Evolutionary conservation across 225 moss, liverwort and hornwort genomes (phyloP), one percentile per base, ranked within the genome.

Genomic region (Climacium dendroides): DNA sequence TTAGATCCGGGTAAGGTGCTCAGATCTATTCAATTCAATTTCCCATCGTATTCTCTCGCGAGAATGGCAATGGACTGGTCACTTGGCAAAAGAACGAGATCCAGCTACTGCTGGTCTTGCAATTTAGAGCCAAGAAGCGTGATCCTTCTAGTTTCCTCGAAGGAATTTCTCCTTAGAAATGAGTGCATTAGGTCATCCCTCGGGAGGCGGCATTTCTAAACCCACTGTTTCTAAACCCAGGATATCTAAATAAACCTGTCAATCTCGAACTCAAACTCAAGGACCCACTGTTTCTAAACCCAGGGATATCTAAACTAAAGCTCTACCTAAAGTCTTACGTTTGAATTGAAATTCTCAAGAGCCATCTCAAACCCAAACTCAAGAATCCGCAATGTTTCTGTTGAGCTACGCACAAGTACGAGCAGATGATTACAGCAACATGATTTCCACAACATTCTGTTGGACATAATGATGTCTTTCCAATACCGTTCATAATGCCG

Each of bases 91-190:
- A 94, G 83, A 89, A 93, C 72, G 90, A 92, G 89, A 43, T 80
- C 29, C 14, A 19, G 34, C 10, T 4, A 10, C 59, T 19, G 30
- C 41, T 59, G 2, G 90, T 93, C 69, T 92, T 90, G 78, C 91
- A 92, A 75, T 93, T 89, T 60, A 87, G 88, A 57, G 91, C 88
- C 70, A 89, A 92, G 85, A 96, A 92, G 91, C 91, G 78, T 71
- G 83, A 58, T 64, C 64, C 64, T 47, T 78, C 57, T 48, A 19
- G 74, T 67, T 55, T 48, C 29, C 59, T 20, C 69, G 19, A 13
- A 53, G n/a, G 24, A 58, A 39, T 35, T 34, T 39, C 24, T 84
- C 45, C n/a, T n/a, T 26, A 48, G 57, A 71, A 78, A 30, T 58
- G 24, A 63, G 30, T 25, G 63, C 45, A 24, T 7, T 32, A 23